Percentiles rank a stretch among this genome's conserved stretches.
Conservation (phyloP, 202 grass and related monocot genomes). For the Hordeum pubiflorum region DNA sequence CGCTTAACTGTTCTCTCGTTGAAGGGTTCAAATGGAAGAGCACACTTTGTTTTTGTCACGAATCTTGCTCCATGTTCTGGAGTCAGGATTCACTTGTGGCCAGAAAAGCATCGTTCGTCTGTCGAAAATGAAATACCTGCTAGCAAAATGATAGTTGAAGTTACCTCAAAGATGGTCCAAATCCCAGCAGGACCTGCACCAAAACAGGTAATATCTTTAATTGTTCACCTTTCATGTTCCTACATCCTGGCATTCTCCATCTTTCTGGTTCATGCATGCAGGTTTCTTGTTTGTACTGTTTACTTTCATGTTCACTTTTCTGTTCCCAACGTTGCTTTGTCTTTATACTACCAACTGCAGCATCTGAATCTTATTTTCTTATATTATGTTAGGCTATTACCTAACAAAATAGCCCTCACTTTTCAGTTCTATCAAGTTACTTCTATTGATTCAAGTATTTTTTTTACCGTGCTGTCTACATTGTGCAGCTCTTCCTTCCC, state of each 20-base stretch:
- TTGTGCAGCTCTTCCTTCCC: not conserved
- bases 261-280: not conserved
- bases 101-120: conserved; percentile 55
- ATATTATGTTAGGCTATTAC: not conserved
- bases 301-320: not conserved
- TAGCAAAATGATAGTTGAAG: conserved; percentile 69
- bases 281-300: conserved; percentile 1
- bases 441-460: not conserved
- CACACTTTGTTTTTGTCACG: conserved; percentile 90
- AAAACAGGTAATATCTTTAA: conserved; percentile 63
- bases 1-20: conserved; percentile 22
- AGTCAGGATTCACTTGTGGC: conserved; percentile 91
- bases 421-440: not conserved
- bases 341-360: not conserved
- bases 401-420: not conserved
- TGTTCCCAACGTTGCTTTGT: not conserved
- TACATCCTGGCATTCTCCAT: not conserved
- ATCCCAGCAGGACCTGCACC: conserved; percentile 85
- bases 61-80: conserved; percentile 97
- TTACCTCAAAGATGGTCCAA: conserved; percentile 82
- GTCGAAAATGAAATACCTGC: conserved; percentile 37
- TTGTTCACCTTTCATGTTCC: conserved; percentile 13
- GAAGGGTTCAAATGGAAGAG: conserved; percentile 65
- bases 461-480: not conserved
- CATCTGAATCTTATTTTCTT: conserved; percentile 12